Conservation (phyloP, 2,329 filamentous ascomycete genomes). For the Sclerotinia borealis region DNA sequence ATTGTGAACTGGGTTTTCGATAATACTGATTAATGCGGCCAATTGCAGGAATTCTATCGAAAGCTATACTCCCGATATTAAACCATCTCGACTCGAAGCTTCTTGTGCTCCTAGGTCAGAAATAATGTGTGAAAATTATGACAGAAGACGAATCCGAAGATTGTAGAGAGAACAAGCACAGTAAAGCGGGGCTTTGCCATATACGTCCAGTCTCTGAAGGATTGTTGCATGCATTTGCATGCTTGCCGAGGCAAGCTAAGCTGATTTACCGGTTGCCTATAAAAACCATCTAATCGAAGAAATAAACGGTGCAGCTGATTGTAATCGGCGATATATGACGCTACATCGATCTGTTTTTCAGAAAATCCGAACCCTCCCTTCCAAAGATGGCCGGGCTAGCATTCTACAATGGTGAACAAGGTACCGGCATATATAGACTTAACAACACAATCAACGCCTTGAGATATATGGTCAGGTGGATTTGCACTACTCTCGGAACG, state of each 20-base stretch:
- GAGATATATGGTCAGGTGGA: not conserved
- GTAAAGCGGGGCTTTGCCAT: not conserved
- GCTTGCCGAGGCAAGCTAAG: too few relatives aligned
- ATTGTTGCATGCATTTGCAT: too few relatives aligned
- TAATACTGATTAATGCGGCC: not conserved
- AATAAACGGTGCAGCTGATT: too few relatives aligned
- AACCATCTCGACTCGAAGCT: not conserved
- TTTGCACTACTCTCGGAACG: not conserved
- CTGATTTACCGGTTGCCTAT: too few relatives aligned
- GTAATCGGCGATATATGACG: too few relatives aligned
- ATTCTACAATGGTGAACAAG: too few relatives aligned
- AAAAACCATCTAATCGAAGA: too few relatives aligned
- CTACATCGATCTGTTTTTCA: too few relatives aligned
- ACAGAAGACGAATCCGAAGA: not conserved
- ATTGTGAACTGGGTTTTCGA: not conserved
- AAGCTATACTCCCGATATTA: not conserved
- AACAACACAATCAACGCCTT: not conserved
- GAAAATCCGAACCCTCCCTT: too few relatives aligned
- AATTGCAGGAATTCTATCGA: not conserved
- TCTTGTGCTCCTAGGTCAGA: not conserved
- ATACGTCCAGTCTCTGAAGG: not conserved
- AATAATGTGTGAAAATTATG: not conserved
- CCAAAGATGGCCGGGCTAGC: too few relatives aligned
- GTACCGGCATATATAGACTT: too few relatives aligned
- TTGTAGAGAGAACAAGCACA: not conserved